Conservation (phyloP, 2,329 filamentous ascomycete species). For the Ophiocordyceps polyrhachis-furcata region DNA sequence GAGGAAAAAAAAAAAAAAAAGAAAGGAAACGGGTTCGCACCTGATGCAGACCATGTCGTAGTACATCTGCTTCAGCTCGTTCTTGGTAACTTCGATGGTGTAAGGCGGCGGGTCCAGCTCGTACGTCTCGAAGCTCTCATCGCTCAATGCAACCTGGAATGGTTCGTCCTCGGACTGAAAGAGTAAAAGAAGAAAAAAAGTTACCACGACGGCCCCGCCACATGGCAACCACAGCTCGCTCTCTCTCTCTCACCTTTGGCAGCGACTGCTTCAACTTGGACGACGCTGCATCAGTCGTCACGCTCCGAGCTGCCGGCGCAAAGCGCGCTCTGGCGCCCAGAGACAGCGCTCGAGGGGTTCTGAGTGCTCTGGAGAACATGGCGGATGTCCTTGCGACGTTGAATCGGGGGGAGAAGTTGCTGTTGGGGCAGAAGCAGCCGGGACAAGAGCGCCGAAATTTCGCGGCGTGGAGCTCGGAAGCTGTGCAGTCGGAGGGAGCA, state of each 20-base stretch:
- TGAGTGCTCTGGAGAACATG: constrained; percentile 57
- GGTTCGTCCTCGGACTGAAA: constrained; percentile 76
- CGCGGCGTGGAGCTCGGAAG: constrained; percentile 24
- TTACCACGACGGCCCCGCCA: not conserved
- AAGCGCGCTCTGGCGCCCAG: constrained; percentile 29
- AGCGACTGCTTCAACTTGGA: constrained; percentile 67
- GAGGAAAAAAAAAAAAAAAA: not conserved
- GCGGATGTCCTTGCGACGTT: constrained; percentile 8
- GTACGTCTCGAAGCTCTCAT: constrained; percentile 99
- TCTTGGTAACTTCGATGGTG: constrained; percentile 86
- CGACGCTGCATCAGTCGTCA: constrained; percentile 90
- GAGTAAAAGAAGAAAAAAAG: constrained; percentile 3
- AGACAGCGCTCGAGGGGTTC: constrained; percentile 39
- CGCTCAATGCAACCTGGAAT: constrained; percentile 81
- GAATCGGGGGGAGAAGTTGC: constrained; percentile 5
- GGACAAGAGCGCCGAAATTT: constrained; percentile 23
- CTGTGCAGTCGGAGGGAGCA: constrained; percentile 13
- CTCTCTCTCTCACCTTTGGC: constrained; percentile 23
- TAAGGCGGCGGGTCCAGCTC: constrained; percentile 93
- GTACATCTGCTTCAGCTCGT: constrained; percentile 98
- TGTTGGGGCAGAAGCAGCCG: constrained; percentile 5
- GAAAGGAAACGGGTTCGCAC: constrained; percentile 47
- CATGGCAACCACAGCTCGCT: constrained; percentile 4
- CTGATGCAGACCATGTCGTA: constrained; percentile 87
- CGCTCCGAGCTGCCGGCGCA: constrained; percentile 44